Percentiles rank a stretch among this genome's conserved stretches.
Evolutionary conservation across 768 basidiomycete species (phyloP).

Genomic region (Xerocomellus amylosporus): DNA sequence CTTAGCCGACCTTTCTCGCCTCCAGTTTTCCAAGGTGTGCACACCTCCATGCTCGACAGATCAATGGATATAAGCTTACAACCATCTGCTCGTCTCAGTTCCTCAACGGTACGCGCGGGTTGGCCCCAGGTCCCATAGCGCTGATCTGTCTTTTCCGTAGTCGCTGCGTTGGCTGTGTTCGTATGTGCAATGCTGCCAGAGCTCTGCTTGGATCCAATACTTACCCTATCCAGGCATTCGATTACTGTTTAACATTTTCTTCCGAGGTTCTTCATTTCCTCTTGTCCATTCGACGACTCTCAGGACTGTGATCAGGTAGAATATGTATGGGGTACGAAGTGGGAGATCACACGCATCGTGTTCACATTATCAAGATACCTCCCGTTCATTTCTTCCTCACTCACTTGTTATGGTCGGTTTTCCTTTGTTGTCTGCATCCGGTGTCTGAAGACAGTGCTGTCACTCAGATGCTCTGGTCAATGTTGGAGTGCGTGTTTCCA

Average conservation of each 20-base stretch:
- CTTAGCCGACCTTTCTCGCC: conserved; percentile 11
- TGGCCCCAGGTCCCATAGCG: not conserved
- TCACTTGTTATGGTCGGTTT: conserved; percentile 21
- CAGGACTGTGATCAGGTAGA: conserved; percentile 13
- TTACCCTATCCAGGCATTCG: conserved; percentile 8
- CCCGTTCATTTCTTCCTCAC: conserved; percentile 16
- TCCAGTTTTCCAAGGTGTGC: conserved; percentile 24
- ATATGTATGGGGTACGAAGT: conserved; percentile 24
- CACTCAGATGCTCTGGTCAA: conserved; percentile 9
- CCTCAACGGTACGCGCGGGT: conserved; percentile 15
- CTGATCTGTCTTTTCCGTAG: conserved; percentile 1
- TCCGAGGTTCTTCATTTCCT: conserved; percentile 14
- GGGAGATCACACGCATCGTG: conserved; percentile 22
- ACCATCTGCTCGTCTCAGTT: conserved; percentile 1
- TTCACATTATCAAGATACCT: conserved; percentile 30
- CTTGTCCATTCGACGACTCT: not conserved
- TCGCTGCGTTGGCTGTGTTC: conserved; percentile 19
- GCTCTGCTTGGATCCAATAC: not conserved
- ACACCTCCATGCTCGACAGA: not conserved
- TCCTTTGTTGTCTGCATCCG: not conserved
- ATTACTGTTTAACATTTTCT: conserved; percentile 25
- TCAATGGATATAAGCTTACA: not conserved
- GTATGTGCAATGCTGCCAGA: conserved; percentile 4
- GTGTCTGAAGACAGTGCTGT: not conserved
- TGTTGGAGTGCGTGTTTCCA: not conserved